phyloP scores from a whole-genome alignment of 164 flowering plant genomes.

The Buxus sempervirens region DNA sequence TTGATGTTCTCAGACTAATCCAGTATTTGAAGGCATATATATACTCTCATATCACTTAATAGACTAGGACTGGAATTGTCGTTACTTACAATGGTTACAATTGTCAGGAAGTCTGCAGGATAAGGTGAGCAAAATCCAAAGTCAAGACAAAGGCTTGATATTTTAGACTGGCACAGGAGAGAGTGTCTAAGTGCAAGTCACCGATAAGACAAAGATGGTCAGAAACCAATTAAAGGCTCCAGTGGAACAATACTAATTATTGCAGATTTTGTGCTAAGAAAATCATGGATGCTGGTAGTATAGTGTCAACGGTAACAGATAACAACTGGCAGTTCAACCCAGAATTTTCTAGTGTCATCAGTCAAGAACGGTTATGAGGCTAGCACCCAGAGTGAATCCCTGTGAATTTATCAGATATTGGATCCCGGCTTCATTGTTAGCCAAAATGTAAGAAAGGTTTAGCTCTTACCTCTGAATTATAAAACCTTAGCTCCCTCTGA shows the following conservation, averaged over 20 bases:
- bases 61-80: not conserved
- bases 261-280: too few species aligned
- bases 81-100: not conserved
- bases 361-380: not conserved
- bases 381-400: not conserved
- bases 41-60: not conserved
- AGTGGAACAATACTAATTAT: too few species aligned
- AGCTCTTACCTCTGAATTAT: conserved; percentile 75
- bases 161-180: not conserved
- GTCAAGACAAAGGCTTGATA: not conserved
- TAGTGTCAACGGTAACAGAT: too few species aligned
- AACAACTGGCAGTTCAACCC: not conserved
- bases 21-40: not conserved
- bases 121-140: not conserved
- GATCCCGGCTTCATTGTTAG: not conserved
- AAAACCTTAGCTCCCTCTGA: conserved; percentile 74
- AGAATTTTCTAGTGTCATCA: not conserved
- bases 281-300: too few species aligned
- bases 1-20: not conserved
- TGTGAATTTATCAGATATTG: not conserved
- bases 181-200: not conserved
- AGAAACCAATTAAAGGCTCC: too few species aligned
- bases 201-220: not conserved
- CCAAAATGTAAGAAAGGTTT: not conserved
- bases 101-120: not conserved